Base-by-base conservation (phyloP, 1,284 basidiomycete species). In the Macrocystidia cucumis region DNA sequence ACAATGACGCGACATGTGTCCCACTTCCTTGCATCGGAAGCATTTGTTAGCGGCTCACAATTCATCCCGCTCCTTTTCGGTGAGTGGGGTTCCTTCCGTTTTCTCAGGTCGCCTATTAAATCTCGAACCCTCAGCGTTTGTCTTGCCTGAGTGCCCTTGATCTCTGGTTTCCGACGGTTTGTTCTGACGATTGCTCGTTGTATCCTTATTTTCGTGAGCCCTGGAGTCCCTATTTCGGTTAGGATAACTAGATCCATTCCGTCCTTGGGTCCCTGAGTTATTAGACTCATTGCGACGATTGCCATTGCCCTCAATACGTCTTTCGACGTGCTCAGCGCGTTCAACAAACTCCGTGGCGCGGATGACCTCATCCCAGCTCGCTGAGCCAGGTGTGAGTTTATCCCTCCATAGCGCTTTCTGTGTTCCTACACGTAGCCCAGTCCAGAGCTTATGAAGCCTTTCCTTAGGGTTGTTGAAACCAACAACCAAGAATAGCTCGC, bases 401-500 rank as follows among this genome's bases (percentile, higher is more conserved):
- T 50, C 40, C 2, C 39, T 23, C 50, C 51, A 62, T 0, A 65
- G 42, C 4, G 51, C 47, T 1, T 33, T 21, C 24, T 59, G 58
- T 2, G 63, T 54, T 1, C 39, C 35, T 0, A 8, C 1, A 3
- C 44, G 39, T 0, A 65, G 44, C 0, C 62, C 52, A 18, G 40
- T 29, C 60, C 62, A 68, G 0, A 66, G 39, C 32, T 50, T 54
- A n/a, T 52, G 43, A 0, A 63, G 54, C 6, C 48, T 39, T 1
- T 59, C 55, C 1, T 44, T 43, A 1, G 54, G 41, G 19, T 54
- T 49, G 1, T 45, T 42, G 1, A 47, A 25, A 0, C 61, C 58
- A 6, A 59, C 51, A 13, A 52, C 47, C 13, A 49, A 43, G 39
- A 50, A 56, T 3, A 61, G 40, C 23, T 51, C 48, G 29, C 54